A percentile compares a stretch with the other conserved stretches of the same genome.
Conservation (phyloP, 805 yeast genomes). For the Wickerhamiella sorbophila region DNA sequence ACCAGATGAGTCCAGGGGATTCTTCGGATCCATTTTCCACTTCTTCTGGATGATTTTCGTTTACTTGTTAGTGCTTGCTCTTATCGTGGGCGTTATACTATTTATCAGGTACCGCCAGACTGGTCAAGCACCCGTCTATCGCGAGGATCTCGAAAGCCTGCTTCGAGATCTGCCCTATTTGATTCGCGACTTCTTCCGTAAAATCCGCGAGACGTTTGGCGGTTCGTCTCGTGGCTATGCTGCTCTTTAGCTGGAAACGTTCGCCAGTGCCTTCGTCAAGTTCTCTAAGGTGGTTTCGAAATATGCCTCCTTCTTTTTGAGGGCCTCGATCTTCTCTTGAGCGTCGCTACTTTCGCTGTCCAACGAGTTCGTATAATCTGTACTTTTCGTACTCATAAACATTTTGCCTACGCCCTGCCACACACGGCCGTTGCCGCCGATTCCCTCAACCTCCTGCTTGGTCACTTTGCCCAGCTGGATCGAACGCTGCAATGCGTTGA, state of each 20-base stretch:
- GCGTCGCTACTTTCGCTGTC: conserved; percentile 38
- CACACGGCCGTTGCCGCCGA: conserved; percentile 34
- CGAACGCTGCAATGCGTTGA: conserved; percentile 36
- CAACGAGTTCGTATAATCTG: conserved; percentile 36
- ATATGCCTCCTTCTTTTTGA: conserved; percentile 57
- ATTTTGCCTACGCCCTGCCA: conserved; percentile 84
- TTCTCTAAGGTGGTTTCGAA: conserved; percentile 65
- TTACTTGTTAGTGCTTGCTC: conserved; percentile 53
- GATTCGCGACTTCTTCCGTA: conserved; percentile 56
- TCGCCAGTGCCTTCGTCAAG: conserved; percentile 49
- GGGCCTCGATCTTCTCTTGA: conserved; percentile 43
- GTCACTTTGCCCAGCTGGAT: conserved; percentile 44
- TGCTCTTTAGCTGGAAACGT: conserved; percentile 52
- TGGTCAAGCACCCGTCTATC: conserved; percentile 48
- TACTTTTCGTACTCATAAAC: conserved; percentile 29
- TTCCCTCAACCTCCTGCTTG: conserved; percentile 34
- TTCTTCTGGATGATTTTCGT: conserved; percentile 71
- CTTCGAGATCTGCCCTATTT: conserved; percentile 61
- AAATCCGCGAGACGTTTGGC: conserved; percentile 56
- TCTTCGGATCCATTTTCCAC: conserved; percentile 22
- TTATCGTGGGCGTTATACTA: conserved; percentile 58
- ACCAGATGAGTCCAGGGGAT: background rate
- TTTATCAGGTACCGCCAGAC: conserved; percentile 64
- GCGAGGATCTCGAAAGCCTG: conserved; percentile 27
- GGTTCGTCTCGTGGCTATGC: conserved; percentile 69